Evolutionary conservation across 2,329 filamentous ascomycete species (phyloP).

Genomic region (Xylaria sp.): DNA sequence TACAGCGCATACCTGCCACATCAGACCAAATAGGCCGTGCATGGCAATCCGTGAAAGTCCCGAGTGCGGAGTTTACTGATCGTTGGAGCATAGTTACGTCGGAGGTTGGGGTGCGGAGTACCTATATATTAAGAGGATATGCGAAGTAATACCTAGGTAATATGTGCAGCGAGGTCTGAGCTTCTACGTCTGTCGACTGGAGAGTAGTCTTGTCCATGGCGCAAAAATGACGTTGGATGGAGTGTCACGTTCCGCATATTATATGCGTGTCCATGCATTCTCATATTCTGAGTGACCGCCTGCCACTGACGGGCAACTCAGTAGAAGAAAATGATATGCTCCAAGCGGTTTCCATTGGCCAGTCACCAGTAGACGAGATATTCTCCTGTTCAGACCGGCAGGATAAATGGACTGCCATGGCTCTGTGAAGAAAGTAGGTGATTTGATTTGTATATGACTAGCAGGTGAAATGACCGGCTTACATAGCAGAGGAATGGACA

Average conservation of each 20-base stretch:
- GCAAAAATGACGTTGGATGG: constrained; percentile 19
- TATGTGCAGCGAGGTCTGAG: constrained; percentile 11
- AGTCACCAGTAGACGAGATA: too few relatives aligned
- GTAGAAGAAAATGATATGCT: too few relatives aligned
- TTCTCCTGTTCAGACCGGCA: background rate
- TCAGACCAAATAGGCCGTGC: background rate
- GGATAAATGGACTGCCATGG: background rate
- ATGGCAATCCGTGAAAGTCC: background rate
- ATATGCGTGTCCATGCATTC: constrained; percentile 21
- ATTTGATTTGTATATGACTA: too few relatives aligned
- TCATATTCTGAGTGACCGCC: constrained; percentile 3
- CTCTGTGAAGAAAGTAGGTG: too few relatives aligned
- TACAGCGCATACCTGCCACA: background rate
- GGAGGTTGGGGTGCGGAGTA: constrained; percentile 26
- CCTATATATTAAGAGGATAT: constrained; percentile 8
- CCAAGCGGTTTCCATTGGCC: too few relatives aligned
- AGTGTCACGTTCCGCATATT: constrained; percentile 26
- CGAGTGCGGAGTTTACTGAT: constrained; percentile 3
- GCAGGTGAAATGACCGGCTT: too few relatives aligned
- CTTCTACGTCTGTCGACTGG: background rate
- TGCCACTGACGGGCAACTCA: constrained; percentile 4
- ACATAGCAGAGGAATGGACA: too few relatives aligned
- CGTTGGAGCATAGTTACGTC: constrained; percentile 11
- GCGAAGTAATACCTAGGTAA: background rate
- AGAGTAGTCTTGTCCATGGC: background rate